These are phyloP conservation scores for Starmerella vaccinii DNA, from an alignment of 805 yeast species.

Conservation along the genomic window DNA sequence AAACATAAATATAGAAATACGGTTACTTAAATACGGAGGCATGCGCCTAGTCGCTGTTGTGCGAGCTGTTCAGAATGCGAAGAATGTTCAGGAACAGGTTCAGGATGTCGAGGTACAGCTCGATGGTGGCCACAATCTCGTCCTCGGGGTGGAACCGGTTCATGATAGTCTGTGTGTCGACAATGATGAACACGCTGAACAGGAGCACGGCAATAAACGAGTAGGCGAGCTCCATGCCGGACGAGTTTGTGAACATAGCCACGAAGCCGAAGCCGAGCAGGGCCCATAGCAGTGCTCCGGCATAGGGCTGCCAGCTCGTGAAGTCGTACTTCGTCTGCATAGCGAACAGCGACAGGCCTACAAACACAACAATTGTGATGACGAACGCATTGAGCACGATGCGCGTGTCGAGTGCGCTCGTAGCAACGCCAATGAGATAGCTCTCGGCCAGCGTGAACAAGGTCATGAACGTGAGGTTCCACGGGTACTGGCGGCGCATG, in stretches of 20 bases:
- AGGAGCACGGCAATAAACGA: conserved; percentile 64
- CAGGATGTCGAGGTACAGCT: conserved; percentile 69
- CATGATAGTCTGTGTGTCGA: conserved; percentile 75
- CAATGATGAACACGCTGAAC: conserved; percentile 59
- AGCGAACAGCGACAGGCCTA: conserved; percentile 70
- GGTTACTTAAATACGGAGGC: not conserved
- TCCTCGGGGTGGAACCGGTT: conserved; percentile 70
- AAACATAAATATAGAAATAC: not conserved
- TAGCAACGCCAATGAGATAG: conserved; percentile 56
- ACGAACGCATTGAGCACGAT: conserved; percentile 61
- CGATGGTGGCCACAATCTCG: conserved; percentile 69
- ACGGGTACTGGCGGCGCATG: conserved; percentile 60
- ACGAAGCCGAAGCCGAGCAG: conserved; percentile 63
- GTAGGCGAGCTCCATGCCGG: conserved; percentile 52
- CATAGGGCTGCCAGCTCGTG: conserved; percentile 52
- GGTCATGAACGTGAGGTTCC: conserved; percentile 48
- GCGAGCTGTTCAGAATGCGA: conserved; percentile 41
- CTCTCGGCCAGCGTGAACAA: conserved; percentile 69
- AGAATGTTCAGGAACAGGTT: conserved; percentile 70
- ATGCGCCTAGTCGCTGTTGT: not conserved
- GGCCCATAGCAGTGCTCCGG: conserved; percentile 50
- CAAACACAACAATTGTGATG: conserved; percentile 57
- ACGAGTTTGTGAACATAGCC: conserved; percentile 54
- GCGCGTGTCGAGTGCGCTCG: conserved; percentile 51
- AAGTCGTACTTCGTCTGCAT: conserved; percentile 69